phyloP scores from a whole-genome alignment of 768 basidiomycete genomes.

The Calocybe cyanea region DNA sequence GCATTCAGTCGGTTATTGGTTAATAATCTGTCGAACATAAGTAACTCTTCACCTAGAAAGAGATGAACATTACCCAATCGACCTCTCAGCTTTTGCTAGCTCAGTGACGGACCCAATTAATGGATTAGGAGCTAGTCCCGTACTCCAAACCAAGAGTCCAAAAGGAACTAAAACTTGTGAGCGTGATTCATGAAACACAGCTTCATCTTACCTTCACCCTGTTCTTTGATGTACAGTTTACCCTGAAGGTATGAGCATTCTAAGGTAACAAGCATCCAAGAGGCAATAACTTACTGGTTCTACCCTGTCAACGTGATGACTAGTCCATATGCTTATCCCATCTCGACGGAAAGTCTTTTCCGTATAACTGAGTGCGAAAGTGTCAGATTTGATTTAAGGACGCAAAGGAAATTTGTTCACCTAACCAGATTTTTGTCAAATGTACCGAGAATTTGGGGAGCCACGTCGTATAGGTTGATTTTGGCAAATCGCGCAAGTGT shows the following conservation, averaged over 20 bases:
- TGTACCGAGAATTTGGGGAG: constrained; percentile 65
- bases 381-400: background rate
- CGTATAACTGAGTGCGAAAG: constrained; percentile 44
- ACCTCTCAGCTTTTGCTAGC: constrained; percentile 58
- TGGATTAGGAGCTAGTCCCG: constrained; percentile 81
- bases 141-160: constrained; percentile 86
- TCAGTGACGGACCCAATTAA: constrained; percentile 58
- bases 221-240: constrained; percentile 10
- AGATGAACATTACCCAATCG: constrained; percentile 40
- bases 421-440: constrained; percentile 68
- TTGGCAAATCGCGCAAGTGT: constrained; percentile 56
- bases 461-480: constrained; percentile 83
- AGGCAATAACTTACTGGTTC: constrained; percentile 53
- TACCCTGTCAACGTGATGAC: constrained; percentile 70
- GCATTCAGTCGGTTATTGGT: constrained; percentile 62
- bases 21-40: constrained; percentile 23
- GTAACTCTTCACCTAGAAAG: background rate
- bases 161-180: constrained; percentile 53
- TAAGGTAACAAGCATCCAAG: background rate
- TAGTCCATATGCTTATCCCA: constrained; percentile 68
- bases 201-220: constrained; percentile 6
- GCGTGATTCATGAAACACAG: background rate
- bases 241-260: background rate
- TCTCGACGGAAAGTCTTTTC: constrained; percentile 70
- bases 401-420: constrained; percentile 29